These are phyloP conservation scores for Candida xiaguanensis DNA, from an alignment of 805 yeast species.

Conservation along the genomic window DNA sequence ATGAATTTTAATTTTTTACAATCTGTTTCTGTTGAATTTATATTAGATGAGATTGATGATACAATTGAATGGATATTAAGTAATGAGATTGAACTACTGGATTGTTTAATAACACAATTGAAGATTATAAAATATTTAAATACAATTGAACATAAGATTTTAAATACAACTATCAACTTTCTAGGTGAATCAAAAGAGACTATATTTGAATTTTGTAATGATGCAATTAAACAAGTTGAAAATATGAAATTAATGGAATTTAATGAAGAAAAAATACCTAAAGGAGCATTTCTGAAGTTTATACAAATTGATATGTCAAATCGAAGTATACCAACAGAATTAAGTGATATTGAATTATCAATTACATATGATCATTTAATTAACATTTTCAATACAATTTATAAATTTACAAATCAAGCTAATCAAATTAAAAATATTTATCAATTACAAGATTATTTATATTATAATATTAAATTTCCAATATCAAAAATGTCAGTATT, in stretches of 20 bases:
- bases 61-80: slow-evolving; percentile 30
- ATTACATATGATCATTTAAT: slow-evolving; percentile 19
- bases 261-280: slow-evolving; percentile 11
- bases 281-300: slow-evolving; percentile 30
- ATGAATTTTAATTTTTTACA: slow-evolving; percentile 46
- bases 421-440: slow-evolving; percentile 15
- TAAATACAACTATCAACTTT: slow-evolving; percentile 1
- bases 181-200: not conserved
- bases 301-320: slow-evolving; percentile 35
- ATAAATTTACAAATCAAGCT: slow-evolving; percentile 16
- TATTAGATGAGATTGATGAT: slow-evolving; percentile 26
- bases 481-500: slow-evolving; percentile 37
- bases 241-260: slow-evolving; percentile 1
- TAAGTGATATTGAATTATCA: slow-evolving; percentile 18
- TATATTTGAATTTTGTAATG: slow-evolving; percentile 14
- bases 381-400: slow-evolving; percentile 18
- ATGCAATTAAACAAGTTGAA: slow-evolving; percentile 13
- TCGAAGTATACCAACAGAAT: slow-evolving; percentile 34
- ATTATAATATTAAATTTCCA: slow-evolving; percentile 22
- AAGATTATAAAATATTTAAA: slow-evolving; percentile 25
- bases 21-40: slow-evolving; percentile 19
- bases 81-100: not conserved
- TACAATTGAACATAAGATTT: slow-evolving; percentile 18
- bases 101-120: slow-evolving; percentile 18
- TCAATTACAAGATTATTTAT: slow-evolving; percentile 26